Percentiles rank a stretch among this genome's conserved stretches.
Conservation (phyloP, 2,329 filamentous ascomycete genomes). For the Diplodia seriata region DNA sequence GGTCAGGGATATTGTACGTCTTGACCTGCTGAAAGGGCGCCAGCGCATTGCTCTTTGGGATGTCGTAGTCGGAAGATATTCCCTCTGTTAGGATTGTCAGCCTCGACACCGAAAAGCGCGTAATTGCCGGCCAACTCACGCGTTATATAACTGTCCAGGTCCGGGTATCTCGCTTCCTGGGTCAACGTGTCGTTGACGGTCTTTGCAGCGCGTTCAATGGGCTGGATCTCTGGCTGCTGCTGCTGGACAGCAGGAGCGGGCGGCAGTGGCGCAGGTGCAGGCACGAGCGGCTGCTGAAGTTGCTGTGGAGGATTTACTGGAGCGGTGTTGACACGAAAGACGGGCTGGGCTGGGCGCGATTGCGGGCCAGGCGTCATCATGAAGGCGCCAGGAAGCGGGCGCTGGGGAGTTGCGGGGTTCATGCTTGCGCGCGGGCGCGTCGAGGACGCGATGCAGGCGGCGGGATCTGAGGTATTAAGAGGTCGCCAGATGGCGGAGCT, state of each 20-base stretch:
- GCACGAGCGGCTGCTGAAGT: constrained; percentile 24
- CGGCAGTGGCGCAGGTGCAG: constrained; percentile 14
- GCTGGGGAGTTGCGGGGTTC: constrained; percentile 66
- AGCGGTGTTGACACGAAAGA: constrained; percentile 28
- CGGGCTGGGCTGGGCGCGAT: constrained; percentile 27
- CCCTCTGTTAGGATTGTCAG: constrained; percentile 65
- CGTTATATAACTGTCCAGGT: constrained; percentile 86
- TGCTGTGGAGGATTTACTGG: constrained; percentile 30
- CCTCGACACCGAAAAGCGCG: constrained; percentile 2
- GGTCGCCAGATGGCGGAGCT: constrained; percentile 26
- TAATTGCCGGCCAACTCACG: constrained; percentile 64
- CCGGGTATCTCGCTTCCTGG: constrained; percentile 81
- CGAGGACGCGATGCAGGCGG: constrained; percentile 22
- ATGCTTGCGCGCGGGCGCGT: constrained; percentile 22
- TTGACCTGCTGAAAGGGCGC: constrained; percentile 87
- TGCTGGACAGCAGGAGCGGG: constrained; percentile 15
- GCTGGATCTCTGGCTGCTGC: constrained; percentile 52
- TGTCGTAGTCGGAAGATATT: constrained; percentile 88
- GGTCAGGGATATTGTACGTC: constrained; percentile 88
- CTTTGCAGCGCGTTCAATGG: constrained; percentile 78
- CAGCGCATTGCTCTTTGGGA: constrained; percentile 73
- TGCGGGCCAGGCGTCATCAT: constrained; percentile 69
- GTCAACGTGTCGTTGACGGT: constrained; percentile 82
- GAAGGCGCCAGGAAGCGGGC: constrained; percentile 77
- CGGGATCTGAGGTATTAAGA: constrained; percentile 16